phyloP scores from a whole-genome alignment of 2,329 filamentous ascomycete genomes.

The Phyllosticta citribraziliensis region DNA sequence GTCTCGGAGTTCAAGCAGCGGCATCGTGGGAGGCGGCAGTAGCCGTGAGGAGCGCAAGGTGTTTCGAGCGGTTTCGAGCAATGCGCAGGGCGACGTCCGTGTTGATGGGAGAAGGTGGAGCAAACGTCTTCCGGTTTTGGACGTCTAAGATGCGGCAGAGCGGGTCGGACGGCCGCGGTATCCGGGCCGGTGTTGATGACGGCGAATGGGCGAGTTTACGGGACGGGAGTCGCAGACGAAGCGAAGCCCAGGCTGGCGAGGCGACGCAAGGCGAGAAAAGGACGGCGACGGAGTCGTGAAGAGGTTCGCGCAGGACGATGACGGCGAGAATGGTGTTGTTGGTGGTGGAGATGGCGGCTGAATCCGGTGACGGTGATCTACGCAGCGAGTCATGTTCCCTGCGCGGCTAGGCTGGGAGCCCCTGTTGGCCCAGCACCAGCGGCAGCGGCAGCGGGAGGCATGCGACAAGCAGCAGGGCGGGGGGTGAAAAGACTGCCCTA shows the following conservation, averaged over 20 bases:
- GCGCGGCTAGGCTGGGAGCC: neutral
- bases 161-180: neutral
- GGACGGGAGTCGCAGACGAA: neutral
- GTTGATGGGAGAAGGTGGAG: neutral
- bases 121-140: neutral
- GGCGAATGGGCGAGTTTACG: neutral
- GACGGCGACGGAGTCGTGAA: neutral
- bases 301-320: no score
- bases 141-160: neutral
- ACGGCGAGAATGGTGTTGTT: neutral
- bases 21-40: slow-evolving; percentile 14
- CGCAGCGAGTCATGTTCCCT: neutral
- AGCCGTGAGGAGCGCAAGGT: neutral
- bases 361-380: neutral
- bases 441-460: neutral
- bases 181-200: neutral
- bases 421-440: neutral
- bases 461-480: neutral
- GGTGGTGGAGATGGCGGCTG: neutral
- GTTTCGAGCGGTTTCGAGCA: neutral
- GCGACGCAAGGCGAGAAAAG: neutral
- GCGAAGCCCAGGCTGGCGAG: neutral
- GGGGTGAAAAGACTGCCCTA: no score
- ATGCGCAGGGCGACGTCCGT: neutral
- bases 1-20: slow-evolving; percentile 19